Base-by-base conservation (phyloP, 2,329 filamentous ascomycete genomes). In the Thermomyces lanuginosus region DNA sequence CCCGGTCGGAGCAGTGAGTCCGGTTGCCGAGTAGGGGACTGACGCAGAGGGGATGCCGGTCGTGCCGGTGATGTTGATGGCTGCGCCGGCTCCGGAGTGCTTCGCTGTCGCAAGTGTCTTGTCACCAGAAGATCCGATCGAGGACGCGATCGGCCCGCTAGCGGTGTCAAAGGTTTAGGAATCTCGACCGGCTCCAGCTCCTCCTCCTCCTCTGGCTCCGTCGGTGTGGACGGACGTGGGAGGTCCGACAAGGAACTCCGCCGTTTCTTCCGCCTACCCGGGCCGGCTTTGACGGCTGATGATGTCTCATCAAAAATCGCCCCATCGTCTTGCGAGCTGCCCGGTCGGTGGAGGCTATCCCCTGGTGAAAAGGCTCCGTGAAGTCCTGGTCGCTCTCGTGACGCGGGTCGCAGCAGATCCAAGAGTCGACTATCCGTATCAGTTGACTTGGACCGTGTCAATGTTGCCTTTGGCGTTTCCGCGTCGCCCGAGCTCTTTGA, bases 201-300 rank as follows among this genome's bases (percentile, higher is more conserved):
- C 8, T 48, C 42, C 9, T 48, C 29, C 19, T 41, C 36, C 8
- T 48, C 42, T 53, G 60, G 65, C 6, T 73, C 62, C 29, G 69
- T 63, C 21, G 64, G 48, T 16, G 50, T 66, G 54, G 86, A 73
- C 10, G 80, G 58, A 30, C 60, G 65, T 39, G 72, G 77, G 24
- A 95, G 63, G 49, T 95, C 86, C 4, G 84, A 92, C 21, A 95
- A 58, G 14, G 84, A 93, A 55, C 84, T 93, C 46, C 86, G 74
- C 29, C 86, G 69, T 59, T 92, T 93, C 57, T 75, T 84, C 46
- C 68, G 73, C 22, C 51, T 50, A 36, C 48, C 59, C 31, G 22
- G 39, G 14, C 48, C 48, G 37, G 58, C 64, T 1, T 64, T 61
- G 9, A 51, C 53, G 43, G 37, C 41, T 36, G 45, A 60, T 37